Conservation (phyloP, 1,139 yeast genomes). For the Pichia terricola region DNA sequence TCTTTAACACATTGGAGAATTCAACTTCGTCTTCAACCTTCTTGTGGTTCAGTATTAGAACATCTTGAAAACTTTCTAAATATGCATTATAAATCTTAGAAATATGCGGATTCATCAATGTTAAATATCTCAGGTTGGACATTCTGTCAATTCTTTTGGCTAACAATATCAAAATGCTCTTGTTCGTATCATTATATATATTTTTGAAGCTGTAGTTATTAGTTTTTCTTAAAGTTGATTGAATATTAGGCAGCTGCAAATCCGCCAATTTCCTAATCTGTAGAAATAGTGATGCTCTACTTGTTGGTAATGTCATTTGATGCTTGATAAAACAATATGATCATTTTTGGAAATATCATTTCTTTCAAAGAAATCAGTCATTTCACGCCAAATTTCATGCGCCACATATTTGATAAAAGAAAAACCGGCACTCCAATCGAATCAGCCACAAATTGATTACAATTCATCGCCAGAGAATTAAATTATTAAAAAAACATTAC, state of each 20-base stretch:
- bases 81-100: conserved; percentile 73
- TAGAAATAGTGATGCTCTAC: neutral
- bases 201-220: too few relatives aligned
- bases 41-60: conserved; percentile 33
- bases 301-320: neutral
- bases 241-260: conserved; percentile 1
- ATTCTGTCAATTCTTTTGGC: conserved; percentile 60
- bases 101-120: conserved; percentile 79
- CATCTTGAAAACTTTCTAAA: conserved; percentile 56
- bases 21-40: neutral
- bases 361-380: too few relatives aligned
- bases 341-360: too few relatives aligned
- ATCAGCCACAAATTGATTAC: too few relatives aligned
- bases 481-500: too few relatives aligned
- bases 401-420: too few relatives aligned
- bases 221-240: conserved; percentile 1
- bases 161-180: conserved; percentile 34
- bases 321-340: too few relatives aligned
- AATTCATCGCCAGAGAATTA: too few relatives aligned
- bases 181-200: conserved; percentile 23
- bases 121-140: conserved; percentile 70
- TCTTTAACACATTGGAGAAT: conserved; percentile 17
- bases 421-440: too few relatives aligned
- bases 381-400: too few relatives aligned
- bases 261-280: neutral